These are phyloP conservation scores for Paulownia fortunei DNA, from an alignment of 257 asterid genomes.

Conservation along the genomic window DNA sequence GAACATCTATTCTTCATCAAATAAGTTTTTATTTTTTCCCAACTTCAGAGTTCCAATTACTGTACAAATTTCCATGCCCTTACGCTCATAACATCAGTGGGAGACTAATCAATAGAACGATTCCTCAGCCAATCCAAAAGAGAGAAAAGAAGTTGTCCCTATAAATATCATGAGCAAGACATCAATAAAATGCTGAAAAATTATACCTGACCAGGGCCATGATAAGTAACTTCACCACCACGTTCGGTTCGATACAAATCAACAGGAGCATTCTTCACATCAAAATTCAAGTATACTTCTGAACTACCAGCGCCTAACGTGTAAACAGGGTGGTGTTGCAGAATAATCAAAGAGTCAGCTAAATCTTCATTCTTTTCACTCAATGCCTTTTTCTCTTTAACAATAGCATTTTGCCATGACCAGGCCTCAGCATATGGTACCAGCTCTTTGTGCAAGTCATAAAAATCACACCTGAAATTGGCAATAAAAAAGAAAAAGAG, in stretches of 20 bases:
- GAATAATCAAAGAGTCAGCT: conserved; percentile 65
- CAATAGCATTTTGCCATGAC: conserved; percentile 87
- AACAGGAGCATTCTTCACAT: conserved; percentile 57
- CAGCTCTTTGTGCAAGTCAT: conserved; percentile 65
- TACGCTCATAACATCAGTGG: not conserved
- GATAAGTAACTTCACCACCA: conserved; percentile 97
- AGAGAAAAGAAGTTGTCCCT: too few relatives aligned
- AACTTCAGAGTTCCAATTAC: not conserved
- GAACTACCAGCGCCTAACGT: conserved; percentile 87
- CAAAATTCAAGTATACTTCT: conserved; percentile 68
- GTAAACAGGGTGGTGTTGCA: conserved; percentile 91
- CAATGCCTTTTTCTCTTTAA: conserved; percentile 53
- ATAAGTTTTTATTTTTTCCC: not conserved
- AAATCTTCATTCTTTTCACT: conserved; percentile 53
- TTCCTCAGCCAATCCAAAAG: not conserved
- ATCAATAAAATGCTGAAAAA: not conserved
- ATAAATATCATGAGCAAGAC: too few relatives aligned
- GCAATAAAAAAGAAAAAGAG: not conserved
- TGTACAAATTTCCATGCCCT: not conserved
- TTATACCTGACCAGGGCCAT: conserved; percentile 96
- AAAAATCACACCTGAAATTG: conserved; percentile 60
- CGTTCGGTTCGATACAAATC: conserved; percentile 81
- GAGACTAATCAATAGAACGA: conserved; percentile 11
- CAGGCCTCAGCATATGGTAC: conserved; percentile 84
- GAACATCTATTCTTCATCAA: not conserved